phyloP scores from a whole-genome alignment of 768 basidiomycete species.

The Rhodosporidiobolus sp. region DNA sequence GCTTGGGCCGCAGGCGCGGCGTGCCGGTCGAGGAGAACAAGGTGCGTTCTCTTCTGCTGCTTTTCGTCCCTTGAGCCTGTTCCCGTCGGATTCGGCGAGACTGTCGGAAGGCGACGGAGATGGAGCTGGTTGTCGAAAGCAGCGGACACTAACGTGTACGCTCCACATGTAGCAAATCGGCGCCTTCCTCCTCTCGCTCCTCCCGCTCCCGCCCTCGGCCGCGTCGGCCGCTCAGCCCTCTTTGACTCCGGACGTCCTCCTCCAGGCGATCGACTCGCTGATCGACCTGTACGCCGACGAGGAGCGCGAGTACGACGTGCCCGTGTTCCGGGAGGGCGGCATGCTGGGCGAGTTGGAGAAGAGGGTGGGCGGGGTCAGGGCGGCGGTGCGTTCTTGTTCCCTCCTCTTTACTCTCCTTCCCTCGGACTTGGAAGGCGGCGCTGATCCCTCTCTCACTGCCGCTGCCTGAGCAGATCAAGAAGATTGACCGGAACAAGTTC shows the following conservation, averaged over 20 bases:
- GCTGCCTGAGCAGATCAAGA: constrained; percentile 45
- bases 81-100: not conserved
- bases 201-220: constrained; percentile 7
- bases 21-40: constrained; percentile 49
- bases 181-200: constrained; percentile 45
- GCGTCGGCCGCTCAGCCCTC: not conserved
- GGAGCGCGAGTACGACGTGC: constrained; percentile 48
- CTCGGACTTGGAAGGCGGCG: not conserved
- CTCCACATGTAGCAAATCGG: constrained; percentile 44
- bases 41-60: constrained; percentile 38
- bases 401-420: not conserved
- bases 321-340: constrained; percentile 47
- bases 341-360: constrained; percentile 46
- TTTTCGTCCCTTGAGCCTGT: not conserved
- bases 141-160: not conserved
- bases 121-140: not conserved
- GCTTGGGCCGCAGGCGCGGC: constrained; percentile 45
- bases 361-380: constrained; percentile 46
- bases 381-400: constrained; percentile 46
- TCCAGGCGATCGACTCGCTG: constrained; percentile 51
- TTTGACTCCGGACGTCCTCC: constrained; percentile 35
- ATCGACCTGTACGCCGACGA: constrained; percentile 55
- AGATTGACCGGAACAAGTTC: constrained; percentile 50
- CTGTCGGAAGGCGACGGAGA: no score
- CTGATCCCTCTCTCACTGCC: not conserved